Conservation (phyloP, 345 rosid genomes). For the Citrus glauca region DNA sequence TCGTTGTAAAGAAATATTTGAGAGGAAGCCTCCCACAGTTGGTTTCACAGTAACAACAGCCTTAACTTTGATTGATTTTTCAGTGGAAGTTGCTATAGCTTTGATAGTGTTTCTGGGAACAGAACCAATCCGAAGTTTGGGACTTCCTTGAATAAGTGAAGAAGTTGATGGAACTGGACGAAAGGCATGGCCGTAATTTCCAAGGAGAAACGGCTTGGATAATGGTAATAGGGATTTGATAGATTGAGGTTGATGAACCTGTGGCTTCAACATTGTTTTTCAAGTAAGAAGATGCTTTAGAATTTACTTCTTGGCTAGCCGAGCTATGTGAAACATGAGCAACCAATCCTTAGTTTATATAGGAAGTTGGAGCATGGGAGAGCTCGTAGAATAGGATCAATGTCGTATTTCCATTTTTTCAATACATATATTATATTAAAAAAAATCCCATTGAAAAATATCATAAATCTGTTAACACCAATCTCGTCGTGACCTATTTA, state of each 20-base stretch:
- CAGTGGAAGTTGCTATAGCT: constrained; percentile 5
- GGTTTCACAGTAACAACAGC: constrained; percentile 33
- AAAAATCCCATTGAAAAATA: too few relatives aligned
- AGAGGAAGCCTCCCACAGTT: constrained; percentile 25
- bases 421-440: too few relatives aligned
- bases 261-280: constrained; percentile 34
- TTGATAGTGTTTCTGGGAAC: constrained; percentile 2
- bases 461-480: too few relatives aligned
- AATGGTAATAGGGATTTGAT: constrained; percentile 11
- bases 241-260: constrained; percentile 10
- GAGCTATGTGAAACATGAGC: not conserved
- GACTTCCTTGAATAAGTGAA: not conserved
- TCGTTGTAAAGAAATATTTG: constrained; percentile 23
- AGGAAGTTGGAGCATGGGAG: not conserved
- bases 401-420: too few relatives aligned
- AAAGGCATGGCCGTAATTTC: constrained; percentile 6
- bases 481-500: too few relatives aligned
- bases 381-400: not conserved
- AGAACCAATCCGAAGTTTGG: not conserved
- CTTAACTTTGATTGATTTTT: constrained; percentile 22
- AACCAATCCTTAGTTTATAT: not conserved
- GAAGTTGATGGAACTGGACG: not conserved
- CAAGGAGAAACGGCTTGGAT: constrained; percentile 30
- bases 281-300: not conserved
- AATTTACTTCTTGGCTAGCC: not conserved